Conservation (phyloP, 2,329 filamentous ascomycete species). For the Exophiala phaeomuriformis region DNA sequence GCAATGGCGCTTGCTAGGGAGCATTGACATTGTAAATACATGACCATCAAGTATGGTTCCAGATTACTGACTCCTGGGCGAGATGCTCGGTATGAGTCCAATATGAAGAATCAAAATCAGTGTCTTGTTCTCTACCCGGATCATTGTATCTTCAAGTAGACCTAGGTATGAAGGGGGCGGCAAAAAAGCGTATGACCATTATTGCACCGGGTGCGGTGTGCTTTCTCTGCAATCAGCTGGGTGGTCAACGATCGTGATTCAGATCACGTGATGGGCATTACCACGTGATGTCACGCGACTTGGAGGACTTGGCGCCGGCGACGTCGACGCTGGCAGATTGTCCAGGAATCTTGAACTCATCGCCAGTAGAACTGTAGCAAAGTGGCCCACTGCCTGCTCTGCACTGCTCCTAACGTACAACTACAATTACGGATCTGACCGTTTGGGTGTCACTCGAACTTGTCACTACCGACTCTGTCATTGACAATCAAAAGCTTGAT, state of each 20-base stretch:
- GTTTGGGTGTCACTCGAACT: not conserved
- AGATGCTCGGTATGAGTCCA: constrained; percentile 11
- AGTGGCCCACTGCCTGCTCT: not conserved
- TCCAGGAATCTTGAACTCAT: constrained; percentile 1
- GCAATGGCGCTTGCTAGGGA: constrained; percentile 7
- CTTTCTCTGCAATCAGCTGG: too few relatives aligned
- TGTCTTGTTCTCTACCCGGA: not conserved
- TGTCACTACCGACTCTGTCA: not conserved
- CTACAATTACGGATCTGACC: not conserved
- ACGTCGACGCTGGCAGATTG: not conserved
- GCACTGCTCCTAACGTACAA: too few relatives aligned
- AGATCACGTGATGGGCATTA: not conserved
- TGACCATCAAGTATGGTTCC: constrained; percentile 22
- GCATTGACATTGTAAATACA: constrained; percentile 17
- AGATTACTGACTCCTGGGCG: constrained; percentile 6
- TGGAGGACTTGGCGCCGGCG: not conserved
- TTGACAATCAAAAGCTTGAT: too few relatives aligned
- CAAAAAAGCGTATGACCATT: too few relatives aligned
- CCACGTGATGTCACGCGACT: constrained; percentile 1
- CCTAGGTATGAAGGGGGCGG: too few relatives aligned
- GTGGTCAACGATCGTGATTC: too few relatives aligned
- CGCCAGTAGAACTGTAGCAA: too few relatives aligned
- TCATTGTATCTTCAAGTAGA: not conserved
- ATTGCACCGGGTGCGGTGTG: too few relatives aligned
- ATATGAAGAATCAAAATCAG: not conserved